phyloP scores from a whole-genome alignment of 768 basidiomycete species.

The Podaxis carcinomalis region DNA sequence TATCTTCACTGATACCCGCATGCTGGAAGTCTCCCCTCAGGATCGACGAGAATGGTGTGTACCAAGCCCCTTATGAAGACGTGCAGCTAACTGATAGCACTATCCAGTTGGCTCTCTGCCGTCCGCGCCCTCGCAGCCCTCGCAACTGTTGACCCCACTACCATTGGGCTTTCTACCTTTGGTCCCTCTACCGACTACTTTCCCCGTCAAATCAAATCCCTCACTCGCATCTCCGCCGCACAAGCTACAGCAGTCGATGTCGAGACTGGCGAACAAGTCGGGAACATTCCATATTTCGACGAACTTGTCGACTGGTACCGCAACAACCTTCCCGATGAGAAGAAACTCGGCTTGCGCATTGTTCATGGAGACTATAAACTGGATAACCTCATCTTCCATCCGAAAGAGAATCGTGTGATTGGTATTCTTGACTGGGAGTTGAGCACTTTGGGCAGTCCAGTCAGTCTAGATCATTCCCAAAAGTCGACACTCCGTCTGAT shows the following conservation, averaged over 20 bases:
- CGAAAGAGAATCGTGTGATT: constrained; percentile 86
- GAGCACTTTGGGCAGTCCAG: constrained; percentile 90
- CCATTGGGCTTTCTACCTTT: constrained; percentile 65
- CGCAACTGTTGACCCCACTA: constrained; percentile 56
- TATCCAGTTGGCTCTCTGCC: constrained; percentile 71
- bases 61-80: background rate
- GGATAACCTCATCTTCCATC: constrained; percentile 96
- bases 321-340: constrained; percentile 71
- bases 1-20: constrained; percentile 83
- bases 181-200: constrained; percentile 81
- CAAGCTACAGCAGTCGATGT: constrained; percentile 70
- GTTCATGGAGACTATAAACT: constrained; percentile 98
- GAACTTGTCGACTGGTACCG: constrained; percentile 77
- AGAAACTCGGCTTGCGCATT: constrained; percentile 70
- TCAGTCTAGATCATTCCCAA: constrained; percentile 31
- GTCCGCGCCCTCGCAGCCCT: constrained; percentile 67
- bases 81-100: background rate
- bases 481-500: constrained; percentile 1
- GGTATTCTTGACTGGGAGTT: constrained; percentile 98
- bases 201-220: constrained; percentile 88
- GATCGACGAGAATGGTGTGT: constrained; percentile 68
- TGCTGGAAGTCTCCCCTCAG: constrained; percentile 61
- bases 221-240: constrained; percentile 74
- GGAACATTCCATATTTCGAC: constrained; percentile 71
- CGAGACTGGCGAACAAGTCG: constrained; percentile 54